Percentiles rank a stretch among this genome's conserved stretches.
These are phyloP conservation scores for Yamadazyma phyllophila DNA, from an alignment of 805 yeast genomes.

Conservation along the genomic window DNA sequence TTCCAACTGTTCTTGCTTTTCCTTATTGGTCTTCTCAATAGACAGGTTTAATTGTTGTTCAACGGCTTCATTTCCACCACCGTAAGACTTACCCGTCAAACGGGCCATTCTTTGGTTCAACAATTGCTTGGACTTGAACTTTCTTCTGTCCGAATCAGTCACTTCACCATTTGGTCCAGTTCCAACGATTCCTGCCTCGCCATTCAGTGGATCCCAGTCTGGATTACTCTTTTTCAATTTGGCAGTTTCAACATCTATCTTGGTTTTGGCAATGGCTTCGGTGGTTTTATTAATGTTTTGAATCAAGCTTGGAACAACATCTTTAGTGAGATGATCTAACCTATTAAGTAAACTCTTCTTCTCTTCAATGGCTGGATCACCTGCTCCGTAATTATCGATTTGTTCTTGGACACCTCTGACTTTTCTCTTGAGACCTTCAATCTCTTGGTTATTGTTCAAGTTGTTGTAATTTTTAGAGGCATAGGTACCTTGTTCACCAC, in stretches of 20 bases:
- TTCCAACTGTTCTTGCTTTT: slow-evolving; percentile 53
- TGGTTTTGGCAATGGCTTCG: slow-evolving; percentile 62
- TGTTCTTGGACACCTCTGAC: slow-evolving; percentile 49
- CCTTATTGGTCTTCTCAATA: slow-evolving; percentile 48
- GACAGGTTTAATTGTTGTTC: slow-evolving; percentile 55
- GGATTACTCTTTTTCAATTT: slow-evolving; percentile 64
- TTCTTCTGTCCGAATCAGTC: slow-evolving; percentile 78
- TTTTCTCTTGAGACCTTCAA: slow-evolving; percentile 62
- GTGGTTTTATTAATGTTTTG: slow-evolving; percentile 62
- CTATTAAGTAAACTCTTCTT: slow-evolving; percentile 53
- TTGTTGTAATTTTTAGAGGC: slow-evolving; percentile 29
- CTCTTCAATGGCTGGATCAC: slow-evolving; percentile 38
- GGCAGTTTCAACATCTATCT: slow-evolving; percentile 60
- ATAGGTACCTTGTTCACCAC: slow-evolving; percentile 52
- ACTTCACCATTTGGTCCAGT: slow-evolving; percentile 85
- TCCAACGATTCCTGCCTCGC: slow-evolving; percentile 53
- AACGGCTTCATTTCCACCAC: slow-evolving; percentile 49
- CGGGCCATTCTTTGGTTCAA: slow-evolving; percentile 89
- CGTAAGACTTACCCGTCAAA: slow-evolving; percentile 65
- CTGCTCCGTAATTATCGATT: slow-evolving; percentile 25
- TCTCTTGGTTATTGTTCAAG: slow-evolving; percentile 48
- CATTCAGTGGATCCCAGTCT: slow-evolving; percentile 43
- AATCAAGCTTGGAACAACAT: slow-evolving; percentile 70
- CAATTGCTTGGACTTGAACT: slow-evolving; percentile 75
- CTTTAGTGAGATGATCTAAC: slow-evolving; percentile 59